Evolutionary conservation across 768 basidiomycete genomes (phyloP), one percentile per base, ranked within the genome.

Genomic region (Lactarius sp.): DNA sequence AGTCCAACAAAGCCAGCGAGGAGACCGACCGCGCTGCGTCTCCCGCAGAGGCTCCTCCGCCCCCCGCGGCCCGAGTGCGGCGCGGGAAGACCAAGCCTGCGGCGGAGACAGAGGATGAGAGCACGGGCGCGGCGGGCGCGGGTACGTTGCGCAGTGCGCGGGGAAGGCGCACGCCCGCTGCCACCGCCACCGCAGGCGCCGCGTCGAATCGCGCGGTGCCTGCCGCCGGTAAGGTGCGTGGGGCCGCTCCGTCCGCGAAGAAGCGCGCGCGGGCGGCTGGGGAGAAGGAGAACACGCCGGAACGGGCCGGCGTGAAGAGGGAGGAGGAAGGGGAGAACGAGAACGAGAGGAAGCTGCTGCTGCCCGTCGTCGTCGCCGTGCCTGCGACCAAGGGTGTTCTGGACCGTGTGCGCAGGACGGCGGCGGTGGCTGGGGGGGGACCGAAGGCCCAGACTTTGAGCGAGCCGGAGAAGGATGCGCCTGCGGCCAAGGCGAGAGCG

Each of bases 211-310:
- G 69, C 8, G 49, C 61, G 1, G 46, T 52, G n/a, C 52, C 41
- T 2, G 56, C 68, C 14, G 9, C 42, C 10, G 27, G 34, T 6
- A 66, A 66, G 22, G 42, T 56, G 12, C 64, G 64, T 33, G 59
- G 16, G 16, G 42, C 51, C 20, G 46, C 52, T 18, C 54, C 66
- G 12, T 22, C 68, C 20, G 36, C 46, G 1, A 62, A n/a, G 41
- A 65, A 53, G 56, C 59, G 20, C 20, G 50, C 31, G 10, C 49
- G 41, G 6, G 37, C 37, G 14, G 34, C 50, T 7, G 67, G 34
- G 39, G 70, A 72, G 55, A 75, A 75, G 67, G 75, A 75, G 70
- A 75, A 75, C 67, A 75, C 75, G 14, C 75, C 74, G 6, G 74
- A 74, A 58, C 49, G 18, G 7, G 5, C 22, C 6, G 27, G 31